A percentile compares a stretch with the other conserved stretches of the same genome.
These are phyloP conservation scores for Salicornia ramosissima DNA, from an alignment of 148 eudicot species.

Conservation along the genomic window DNA sequence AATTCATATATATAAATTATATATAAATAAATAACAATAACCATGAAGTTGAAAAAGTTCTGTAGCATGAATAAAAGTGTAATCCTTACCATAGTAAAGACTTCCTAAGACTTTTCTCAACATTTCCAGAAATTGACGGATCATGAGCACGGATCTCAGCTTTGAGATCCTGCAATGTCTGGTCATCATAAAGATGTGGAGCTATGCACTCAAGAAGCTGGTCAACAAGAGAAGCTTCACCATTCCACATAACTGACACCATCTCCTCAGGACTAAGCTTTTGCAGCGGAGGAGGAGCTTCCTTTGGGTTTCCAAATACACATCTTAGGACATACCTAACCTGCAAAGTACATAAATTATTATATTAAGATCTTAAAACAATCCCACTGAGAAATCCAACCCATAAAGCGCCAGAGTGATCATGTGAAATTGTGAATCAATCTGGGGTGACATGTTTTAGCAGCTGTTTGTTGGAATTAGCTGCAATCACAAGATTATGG, in stretches of 20 bases:
- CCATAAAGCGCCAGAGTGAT: too few relatives aligned
- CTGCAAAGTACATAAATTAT: constrained; percentile 33
- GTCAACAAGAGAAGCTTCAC: constrained; percentile 74
- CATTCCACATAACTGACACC: constrained; percentile 73
- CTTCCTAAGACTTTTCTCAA: constrained; percentile 59
- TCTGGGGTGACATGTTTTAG: too few relatives aligned
- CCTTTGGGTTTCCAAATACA: constrained; percentile 92
- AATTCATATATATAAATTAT: background rate
- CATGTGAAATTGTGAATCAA: too few relatives aligned
- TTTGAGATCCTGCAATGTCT: constrained; percentile 49
- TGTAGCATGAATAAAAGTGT: constrained; percentile 1
- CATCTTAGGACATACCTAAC: constrained; percentile 90
- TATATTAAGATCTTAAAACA: background rate
- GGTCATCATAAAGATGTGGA: constrained; percentile 60
- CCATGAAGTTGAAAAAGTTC: background rate
- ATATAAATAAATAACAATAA: too few relatives aligned
- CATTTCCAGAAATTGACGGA: constrained; percentile 64
- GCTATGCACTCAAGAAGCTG: constrained; percentile 74
- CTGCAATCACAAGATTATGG: background rate
- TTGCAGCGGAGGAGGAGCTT: constrained; percentile 91
- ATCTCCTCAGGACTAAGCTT: constrained; percentile 75
- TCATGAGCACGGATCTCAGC: constrained; percentile 65
- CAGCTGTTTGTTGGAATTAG: too few relatives aligned
- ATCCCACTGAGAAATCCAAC: background rate
- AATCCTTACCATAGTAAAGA: constrained; percentile 72